Base-by-base conservation (phyloP, 2,329 filamentous ascomycete genomes). In the Aspergillus tanneri region DNA sequence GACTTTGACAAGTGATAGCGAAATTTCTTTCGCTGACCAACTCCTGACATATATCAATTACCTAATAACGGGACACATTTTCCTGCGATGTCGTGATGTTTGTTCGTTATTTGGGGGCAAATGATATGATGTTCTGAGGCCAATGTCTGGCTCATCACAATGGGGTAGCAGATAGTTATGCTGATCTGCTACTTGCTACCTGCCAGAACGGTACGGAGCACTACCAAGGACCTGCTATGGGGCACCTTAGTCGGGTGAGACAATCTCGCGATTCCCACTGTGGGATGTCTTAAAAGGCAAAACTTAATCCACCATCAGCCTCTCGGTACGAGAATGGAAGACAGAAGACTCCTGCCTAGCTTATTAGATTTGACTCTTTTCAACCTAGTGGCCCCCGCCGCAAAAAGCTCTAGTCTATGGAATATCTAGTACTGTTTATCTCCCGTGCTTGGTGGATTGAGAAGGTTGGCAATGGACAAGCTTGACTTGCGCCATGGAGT, bases 281-380 rank as follows among this genome's bases (percentile, higher is more conserved):
- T 45, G 49, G 40, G 45, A 38, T 43, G 25, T 35, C 34, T 34
- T 47, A 28, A 37, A 36, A 35, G 6, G 22, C 23, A 14, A 36
- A 35, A 25, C 37, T 28, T 18, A 35, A 42, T 42, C 44, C 37
- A 27, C 44, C 21, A 19, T 37, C 7, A 40, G 11, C 27, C 16
- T 37, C 14, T 18, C 39, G 39, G 46, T 48, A 43, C 36, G 39
- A 38, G 24, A 12, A 43, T 32, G 46, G 39, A 41, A 37, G 39
- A 48, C 46, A 39, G 46, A 48, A 34, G 39, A 35, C 39, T 48
- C 46, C 46, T 42, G 28, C 43, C 40, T 27, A 36, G 23, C 24
- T 43, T 24, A 48, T 24, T 40, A 16, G 25, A 40, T 27, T 19
- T 21, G 18, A 21, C 12, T 32, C 12, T 30, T 21, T 28, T 21